These are phyloP conservation scores for Claviceps humidiphila DNA, from an alignment of 2,329 filamentous ascomycete species.

Conservation along the genomic window DNA sequence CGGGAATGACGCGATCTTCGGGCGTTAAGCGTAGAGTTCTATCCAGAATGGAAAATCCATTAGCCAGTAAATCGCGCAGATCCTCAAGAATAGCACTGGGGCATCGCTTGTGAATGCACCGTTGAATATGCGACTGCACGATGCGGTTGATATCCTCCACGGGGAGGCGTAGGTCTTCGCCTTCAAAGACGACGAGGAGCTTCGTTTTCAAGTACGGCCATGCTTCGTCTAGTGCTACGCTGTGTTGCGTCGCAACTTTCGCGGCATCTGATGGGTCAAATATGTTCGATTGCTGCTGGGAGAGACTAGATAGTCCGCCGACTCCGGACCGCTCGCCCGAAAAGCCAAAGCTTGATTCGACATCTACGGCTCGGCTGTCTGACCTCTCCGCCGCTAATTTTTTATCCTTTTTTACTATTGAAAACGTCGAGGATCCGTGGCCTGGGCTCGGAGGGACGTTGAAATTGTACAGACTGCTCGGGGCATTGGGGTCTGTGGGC, in stretches of 20 bases:
- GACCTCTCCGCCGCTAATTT: slow-evolving; percentile 61
- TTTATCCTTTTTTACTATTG: slow-evolving; percentile 79
- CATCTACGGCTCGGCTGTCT: slow-evolving; percentile 34
- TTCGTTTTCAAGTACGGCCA: slow-evolving; percentile 71
- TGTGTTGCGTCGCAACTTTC: slow-evolving; percentile 47
- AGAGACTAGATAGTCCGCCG: slow-evolving; percentile 34
- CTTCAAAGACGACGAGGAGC: slow-evolving; percentile 66
- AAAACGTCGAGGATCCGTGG: slow-evolving; percentile 51
- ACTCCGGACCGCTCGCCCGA: slow-evolving; percentile 39
- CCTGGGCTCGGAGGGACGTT: slow-evolving; percentile 60
- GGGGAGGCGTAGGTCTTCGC: slow-evolving; percentile 65
- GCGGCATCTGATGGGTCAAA: slow-evolving; percentile 42
- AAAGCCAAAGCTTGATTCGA: slow-evolving; percentile 30
- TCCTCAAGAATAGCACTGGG: slow-evolving; percentile 64
- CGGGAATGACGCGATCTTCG: slow-evolving; percentile 79
- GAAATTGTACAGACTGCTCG: slow-evolving; percentile 68
- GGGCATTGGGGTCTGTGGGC: slow-evolving; percentile 61
- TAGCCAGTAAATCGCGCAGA: slow-evolving; percentile 58
- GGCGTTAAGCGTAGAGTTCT: slow-evolving; percentile 65
- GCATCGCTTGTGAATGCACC: slow-evolving; percentile 60
- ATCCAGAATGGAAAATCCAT: slow-evolving; percentile 76
- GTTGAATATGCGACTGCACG: slow-evolving; percentile 65
- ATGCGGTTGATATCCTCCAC: slow-evolving; percentile 75
- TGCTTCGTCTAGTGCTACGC: slow-evolving; percentile 63
- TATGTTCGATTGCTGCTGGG: slow-evolving; percentile 27